A percentile compares a stretch with the other conserved stretches of the same genome.
Evolutionary conservation across 176 grass and related monocot genomes (phyloP).

Genomic region (Rhynchospora pubera): DNA sequence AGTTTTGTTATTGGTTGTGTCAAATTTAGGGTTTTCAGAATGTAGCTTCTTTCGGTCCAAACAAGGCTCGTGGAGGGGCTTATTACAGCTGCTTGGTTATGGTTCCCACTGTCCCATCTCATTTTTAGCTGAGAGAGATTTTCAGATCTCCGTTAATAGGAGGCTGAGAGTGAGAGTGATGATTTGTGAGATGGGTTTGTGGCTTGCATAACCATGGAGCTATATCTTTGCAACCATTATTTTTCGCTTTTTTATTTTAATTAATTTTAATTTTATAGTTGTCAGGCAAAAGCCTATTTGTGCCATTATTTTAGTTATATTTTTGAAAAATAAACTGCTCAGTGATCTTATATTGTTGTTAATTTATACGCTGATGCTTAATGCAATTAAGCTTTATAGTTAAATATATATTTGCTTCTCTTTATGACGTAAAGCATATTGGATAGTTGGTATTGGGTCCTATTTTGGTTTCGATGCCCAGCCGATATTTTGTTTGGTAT

Average conservation of each 20-base stretch:
- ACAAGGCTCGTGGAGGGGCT: conserved; percentile 36
- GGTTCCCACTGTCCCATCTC: conserved; percentile 73
- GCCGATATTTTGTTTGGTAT: background rate
- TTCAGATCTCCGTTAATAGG: background rate
- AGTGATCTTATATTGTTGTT: background rate
- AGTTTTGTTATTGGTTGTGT: background rate
- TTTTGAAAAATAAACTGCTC: background rate
- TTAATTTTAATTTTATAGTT: too few relatives aligned
- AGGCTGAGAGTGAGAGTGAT: background rate
- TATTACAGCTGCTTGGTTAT: conserved; percentile 66
- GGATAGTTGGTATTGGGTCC: background rate
- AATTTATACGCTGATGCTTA: too few relatives aligned
- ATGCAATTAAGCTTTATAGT: too few relatives aligned
- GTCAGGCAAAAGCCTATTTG: background rate
- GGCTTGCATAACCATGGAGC: conserved; percentile 84
- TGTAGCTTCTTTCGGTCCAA: conserved; percentile 53
- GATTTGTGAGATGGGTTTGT: conserved; percentile 48
- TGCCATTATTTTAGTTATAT: background rate
- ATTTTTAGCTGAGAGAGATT: background rate
- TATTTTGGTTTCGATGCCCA: background rate
- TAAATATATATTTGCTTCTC: too few relatives aligned
- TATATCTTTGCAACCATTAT: conserved; percentile 27
- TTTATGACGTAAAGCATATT: background rate
- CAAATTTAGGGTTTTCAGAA: conserved; percentile 8
- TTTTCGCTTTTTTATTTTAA: background rate